Percentiles rank a stretch among this genome's conserved stretches.
Evolutionary conservation across 2,329 filamentous ascomycete species (phyloP).

Genomic region (Aspergillus fumigatus): DNA sequence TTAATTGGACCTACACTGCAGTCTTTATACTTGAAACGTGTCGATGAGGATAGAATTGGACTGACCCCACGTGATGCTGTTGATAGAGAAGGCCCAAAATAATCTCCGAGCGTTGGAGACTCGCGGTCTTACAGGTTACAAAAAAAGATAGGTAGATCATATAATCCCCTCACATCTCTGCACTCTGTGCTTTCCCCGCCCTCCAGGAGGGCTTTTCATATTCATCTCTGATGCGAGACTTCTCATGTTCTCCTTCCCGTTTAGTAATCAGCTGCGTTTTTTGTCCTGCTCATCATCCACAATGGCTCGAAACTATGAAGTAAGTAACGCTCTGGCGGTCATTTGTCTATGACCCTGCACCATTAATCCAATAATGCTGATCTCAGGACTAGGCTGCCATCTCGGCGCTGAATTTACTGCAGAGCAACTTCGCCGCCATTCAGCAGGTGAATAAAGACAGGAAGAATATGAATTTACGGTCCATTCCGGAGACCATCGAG

Average conservation of each 20-base stretch:
- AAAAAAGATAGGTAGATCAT: conserved; percentile 5
- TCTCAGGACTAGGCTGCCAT: conserved; percentile 58
- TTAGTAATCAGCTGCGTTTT: conserved; percentile 18
- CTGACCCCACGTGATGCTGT: not conserved
- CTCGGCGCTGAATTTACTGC: conserved; percentile 66
- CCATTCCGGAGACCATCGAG: conserved; percentile 75
- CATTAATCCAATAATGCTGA: not conserved
- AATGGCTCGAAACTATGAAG: conserved; percentile 39
- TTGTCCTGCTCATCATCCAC: conserved; percentile 26
- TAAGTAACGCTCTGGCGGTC: conserved; percentile 15
- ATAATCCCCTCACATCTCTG: conserved; percentile 4
- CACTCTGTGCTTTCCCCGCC: not conserved
- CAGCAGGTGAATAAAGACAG: conserved; percentile 74
- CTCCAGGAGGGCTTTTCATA: not conserved
- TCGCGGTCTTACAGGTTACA: not conserved
- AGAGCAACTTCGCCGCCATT: conserved; percentile 73
- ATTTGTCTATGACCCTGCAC: conserved; percentile 1
- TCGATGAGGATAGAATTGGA: not conserved
- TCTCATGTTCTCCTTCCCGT: conserved; percentile 17
- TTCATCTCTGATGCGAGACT: conserved; percentile 25
- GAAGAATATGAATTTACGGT: conserved; percentile 65
- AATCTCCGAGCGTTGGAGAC: conserved; percentile 15
- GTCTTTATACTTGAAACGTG: not conserved
- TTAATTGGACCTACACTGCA: not conserved
- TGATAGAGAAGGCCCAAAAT: not conserved